Evolutionary conservation across 768 basidiomycete genomes (phyloP), one percentile per base, ranked within the genome.

Genomic region (Gyrodon lividus): DNA sequence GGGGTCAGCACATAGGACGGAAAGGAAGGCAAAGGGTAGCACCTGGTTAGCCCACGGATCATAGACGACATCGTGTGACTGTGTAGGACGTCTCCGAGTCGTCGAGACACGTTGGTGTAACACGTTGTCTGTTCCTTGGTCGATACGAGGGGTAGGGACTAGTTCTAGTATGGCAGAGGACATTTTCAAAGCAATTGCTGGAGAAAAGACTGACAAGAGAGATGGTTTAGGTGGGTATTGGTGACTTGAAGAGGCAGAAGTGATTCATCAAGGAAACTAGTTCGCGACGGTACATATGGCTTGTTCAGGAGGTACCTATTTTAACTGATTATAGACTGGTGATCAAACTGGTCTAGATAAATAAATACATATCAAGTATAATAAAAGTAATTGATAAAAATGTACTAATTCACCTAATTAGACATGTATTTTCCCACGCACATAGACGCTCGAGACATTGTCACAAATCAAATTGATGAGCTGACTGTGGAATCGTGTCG

Each of bases 31-130:
- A 12, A 6, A 23, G 6, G 13, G 5, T 26, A 23, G 39, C n/a
- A 67, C 66, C 61, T 68, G 55, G 35, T 53, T 41, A 0, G 44
- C 50, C 66, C 68, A 69, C 41, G 26, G 46, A 20, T 59, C 58
- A 24, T 61, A 41, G 14, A 31, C 35, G 9, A 51, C 35, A 23
- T 52, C 22, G 20, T 33, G 30, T 16, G 55, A 42, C 34, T 9
- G 39, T 9, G 46, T 20, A 8, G 30, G 26, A 24, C 24, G 48
- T 38, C 30, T 51, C 30, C 17, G 7, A 17, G 52, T 2, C 13
- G n/a, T 7, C 23, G 22, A 23, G 20, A 46, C 34, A 13, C 22
- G 41, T 10, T 22, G 24, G 1, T 47, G 31, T 17, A 23, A 26
- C 20, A 30, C 19, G 19, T 24, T 17, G 50, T 12, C n/a, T 28